phyloP scores from a whole-genome alignment of 1,284 basidiomycete species.

The Tilletia horrida region DNA sequence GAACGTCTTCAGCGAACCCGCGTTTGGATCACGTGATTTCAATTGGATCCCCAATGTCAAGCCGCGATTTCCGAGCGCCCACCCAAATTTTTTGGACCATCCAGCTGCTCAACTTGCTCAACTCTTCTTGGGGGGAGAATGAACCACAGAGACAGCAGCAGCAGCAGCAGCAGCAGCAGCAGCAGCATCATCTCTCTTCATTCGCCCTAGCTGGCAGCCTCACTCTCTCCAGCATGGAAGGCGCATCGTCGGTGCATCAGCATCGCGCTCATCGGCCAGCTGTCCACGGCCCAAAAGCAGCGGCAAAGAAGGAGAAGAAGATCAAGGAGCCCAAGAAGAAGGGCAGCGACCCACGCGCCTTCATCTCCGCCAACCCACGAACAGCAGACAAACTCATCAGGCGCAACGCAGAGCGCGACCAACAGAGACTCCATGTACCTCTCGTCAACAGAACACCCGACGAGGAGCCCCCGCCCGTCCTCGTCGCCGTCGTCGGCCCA shows the following conservation, averaged over 20 bases:
- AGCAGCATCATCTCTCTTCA: too few species aligned
- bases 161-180: too few species aligned
- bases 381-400: slow-evolving; percentile 73
- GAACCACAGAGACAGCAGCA: too few species aligned
- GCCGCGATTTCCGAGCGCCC: slow-evolving; percentile 27
- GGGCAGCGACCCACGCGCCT: slow-evolving; percentile 61
- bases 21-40: too few species aligned
- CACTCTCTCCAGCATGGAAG: slow-evolving; percentile 67
- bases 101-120: slow-evolving; percentile 58
- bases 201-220: too few species aligned
- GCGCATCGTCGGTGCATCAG: slow-evolving; percentile 75
- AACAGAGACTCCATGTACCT: slow-evolving; percentile 91
- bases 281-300: slow-evolving; percentile 15
- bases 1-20: too few species aligned
- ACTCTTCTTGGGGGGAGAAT: too few species aligned
- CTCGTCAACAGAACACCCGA: slow-evolving; percentile 83
- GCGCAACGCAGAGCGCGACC: slow-evolving; percentile 86
- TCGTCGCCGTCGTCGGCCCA: slow-evolving; percentile 95
- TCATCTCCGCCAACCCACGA: slow-evolving; percentile 65
- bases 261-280: slow-evolving; percentile 57
- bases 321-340: slow-evolving; percentile 6
- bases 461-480: slow-evolving; percentile 85
- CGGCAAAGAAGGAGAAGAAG: slow-evolving; percentile 17
- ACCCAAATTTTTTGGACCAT: slow-evolving; percentile 34
- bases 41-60: not conserved